A percentile compares a stretch with the other conserved stretches of the same genome.
These are phyloP conservation scores for Colletotrichum incanum DNA, from an alignment of 2,329 filamentous ascomycete genomes.

Conservation along the genomic window DNA sequence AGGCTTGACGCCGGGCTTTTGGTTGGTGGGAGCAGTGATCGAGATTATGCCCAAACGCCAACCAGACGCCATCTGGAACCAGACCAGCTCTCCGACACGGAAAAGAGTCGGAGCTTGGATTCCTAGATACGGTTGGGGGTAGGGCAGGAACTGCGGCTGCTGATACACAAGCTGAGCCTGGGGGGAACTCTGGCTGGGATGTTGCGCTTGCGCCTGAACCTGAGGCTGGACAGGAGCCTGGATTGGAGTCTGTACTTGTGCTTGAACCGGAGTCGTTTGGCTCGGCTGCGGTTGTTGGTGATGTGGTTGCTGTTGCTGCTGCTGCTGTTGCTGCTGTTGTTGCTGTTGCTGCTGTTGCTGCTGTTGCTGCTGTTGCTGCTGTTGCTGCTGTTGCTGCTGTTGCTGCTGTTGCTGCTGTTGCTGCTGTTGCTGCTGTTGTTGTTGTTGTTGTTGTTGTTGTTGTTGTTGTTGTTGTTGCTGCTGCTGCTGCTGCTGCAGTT, in stretches of 20 bases:
- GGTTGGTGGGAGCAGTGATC: conserved; percentile 49
- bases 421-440: background rate
- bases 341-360: background rate
- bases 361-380: background rate
- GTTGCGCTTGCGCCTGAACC: conserved; percentile 32
- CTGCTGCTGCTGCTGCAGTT: background rate
- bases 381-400: background rate
- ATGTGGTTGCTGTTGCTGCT: background rate
- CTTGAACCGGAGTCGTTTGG: conserved; percentile 15
- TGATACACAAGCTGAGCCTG: conserved; percentile 29
- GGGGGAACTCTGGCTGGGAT: conserved; percentile 11
- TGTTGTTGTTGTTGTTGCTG: background rate
- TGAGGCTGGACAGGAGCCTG: conserved; percentile 13
- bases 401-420: background rate
- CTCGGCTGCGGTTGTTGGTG: conserved; percentile 5
- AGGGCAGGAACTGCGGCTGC: conserved; percentile 37
- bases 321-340: background rate
- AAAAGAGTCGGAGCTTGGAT: conserved; percentile 55
- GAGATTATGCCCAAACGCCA: conserved; percentile 66
- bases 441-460: background rate
- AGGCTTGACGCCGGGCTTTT: conserved; percentile 42
- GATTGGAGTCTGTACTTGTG: conserved; percentile 1
- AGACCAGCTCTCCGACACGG: conserved; percentile 65
- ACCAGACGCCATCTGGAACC: conserved; percentile 63
- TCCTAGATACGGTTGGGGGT: conserved; percentile 33